Evolutionary conservation across 352 stramenopile genomes (phyloP), one percentile per base, ranked within the genome.

Genomic region (Discostella stelligera): DNA sequence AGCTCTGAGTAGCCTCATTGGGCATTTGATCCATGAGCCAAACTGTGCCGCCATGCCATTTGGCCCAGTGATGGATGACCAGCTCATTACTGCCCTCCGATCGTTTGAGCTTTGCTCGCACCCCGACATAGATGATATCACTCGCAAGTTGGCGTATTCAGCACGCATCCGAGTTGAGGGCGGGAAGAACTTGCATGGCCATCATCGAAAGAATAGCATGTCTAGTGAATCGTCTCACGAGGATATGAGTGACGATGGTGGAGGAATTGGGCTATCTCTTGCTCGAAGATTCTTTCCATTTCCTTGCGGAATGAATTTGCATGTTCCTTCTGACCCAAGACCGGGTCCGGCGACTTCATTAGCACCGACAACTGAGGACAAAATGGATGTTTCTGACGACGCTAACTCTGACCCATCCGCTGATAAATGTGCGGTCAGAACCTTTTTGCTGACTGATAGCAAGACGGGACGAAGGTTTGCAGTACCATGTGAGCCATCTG

Each of bases 401-500:
- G 64, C 77, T 41, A 74, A 72, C 55, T 78, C 83, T 67, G 67
- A 52, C 27, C 59, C 66, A 18, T 71, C 54, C 58, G 63, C 9
- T n/a, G 60, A 76, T 63, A 59, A 60, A 58, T 64, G 61, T n/a
- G 65, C 66, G 8, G 84, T 93, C 14, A 60, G 86, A 58, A 93
- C 88, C 13, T 93, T 93, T 61, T 74, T 92, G 39, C 74, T 93
- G 49, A 75, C 86, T 2, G 88, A 93, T 76, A 63, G 65, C 37
- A 76, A 66, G 56, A 90, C 80, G 21, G 88, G 88, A n/a, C 60
- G 86, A 30, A 69, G 85, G 14, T 93, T 88, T 77, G 82, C 77
- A 37, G 88, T 93, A 8, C 88, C 88, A 11, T 83, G 74, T 37
- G 84, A 93, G 63, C 83, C 85, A 16, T 88, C 79, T 46, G 88